Base-by-base conservation (phyloP, 352 stramenopile genomes). In the Phytophthora aleatoria region DNA sequence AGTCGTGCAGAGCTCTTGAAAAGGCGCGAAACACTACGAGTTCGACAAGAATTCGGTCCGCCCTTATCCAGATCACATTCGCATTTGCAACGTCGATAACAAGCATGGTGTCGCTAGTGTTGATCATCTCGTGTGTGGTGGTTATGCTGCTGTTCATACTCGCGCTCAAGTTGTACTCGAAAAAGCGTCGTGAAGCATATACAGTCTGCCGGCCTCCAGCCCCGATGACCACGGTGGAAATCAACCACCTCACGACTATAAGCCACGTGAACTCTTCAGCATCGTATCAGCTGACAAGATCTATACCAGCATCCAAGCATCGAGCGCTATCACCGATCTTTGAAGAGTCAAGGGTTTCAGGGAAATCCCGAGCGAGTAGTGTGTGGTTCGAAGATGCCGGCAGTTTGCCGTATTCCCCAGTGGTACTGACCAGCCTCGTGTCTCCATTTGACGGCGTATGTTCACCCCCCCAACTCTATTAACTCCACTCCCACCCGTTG, bases 391-490 rank as follows among this genome's bases (percentile, higher is more conserved):
- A 38, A 2, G 55, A 56, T 27, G 28, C 39, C 10, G 42, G 26
- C 11, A 57, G 20, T 16, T 48, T 55, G 3, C 61, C 57, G 3
- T 26, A 58, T 3, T 75, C 67, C 16, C 67, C 67, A 12, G 45
- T 71, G 10, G 56, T 73, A 16, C 38, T 63, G 16, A 76, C 57
- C 26, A 72, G 49, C 38, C 55, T 73, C 7, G 43, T 70, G 9
- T 76, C 69, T 9, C 69, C 69, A 1, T 65, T 73, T 16, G 55
- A 72, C 16, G 35, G 16, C 11, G 50, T 60, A 2, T 70, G 41
- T 12, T 69, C 66, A 20, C 60, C 64, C 26, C 39, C 31, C 38
- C 41, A 44, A 53, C 49, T 8, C 30, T 55, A 16, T 5, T 64
- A 45, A 43, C 42, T 28, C 16, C 43, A 24, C 54, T 66, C 28